Evolutionary conservation across 2,329 filamentous ascomycete genomes (phyloP).

Genomic region (Pestalotiopsis sp.): DNA sequence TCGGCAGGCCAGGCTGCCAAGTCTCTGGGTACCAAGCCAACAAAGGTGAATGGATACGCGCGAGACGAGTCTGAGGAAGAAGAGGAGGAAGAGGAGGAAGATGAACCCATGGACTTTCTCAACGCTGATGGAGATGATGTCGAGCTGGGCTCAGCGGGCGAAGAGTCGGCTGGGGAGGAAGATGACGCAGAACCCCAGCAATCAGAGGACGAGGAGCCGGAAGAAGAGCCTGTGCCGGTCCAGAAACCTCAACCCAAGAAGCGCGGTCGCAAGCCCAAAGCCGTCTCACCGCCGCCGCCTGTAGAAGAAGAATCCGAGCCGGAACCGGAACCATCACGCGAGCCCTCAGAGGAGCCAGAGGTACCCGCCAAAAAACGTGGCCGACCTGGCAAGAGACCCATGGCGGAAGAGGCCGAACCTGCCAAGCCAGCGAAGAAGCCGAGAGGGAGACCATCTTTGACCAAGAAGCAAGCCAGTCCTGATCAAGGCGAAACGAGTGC

Average conservation of each 20-base stretch:
- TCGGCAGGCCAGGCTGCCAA: not conserved
- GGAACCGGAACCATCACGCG: constrained; percentile 16
- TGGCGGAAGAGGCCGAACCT: constrained; percentile 7
- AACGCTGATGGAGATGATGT: constrained; percentile 20
- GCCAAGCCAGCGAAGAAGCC: constrained; percentile 3
- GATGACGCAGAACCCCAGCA: constrained; percentile 24
- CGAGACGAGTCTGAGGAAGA: constrained; percentile 26
- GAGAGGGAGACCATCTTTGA: constrained; percentile 10
- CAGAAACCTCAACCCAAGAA: constrained; percentile 15
- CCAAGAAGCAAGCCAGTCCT: constrained; percentile 19
- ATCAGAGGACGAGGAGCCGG: constrained; percentile 12
- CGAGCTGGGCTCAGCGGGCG: constrained; percentile 18
- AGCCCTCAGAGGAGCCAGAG: constrained; percentile 19
- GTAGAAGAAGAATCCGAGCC: constrained; percentile 20
- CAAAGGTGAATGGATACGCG: constrained; percentile 21
- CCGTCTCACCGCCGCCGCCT: not conserved
- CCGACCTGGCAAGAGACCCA: constrained; percentile 23
- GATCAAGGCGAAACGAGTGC: constrained; percentile 17
- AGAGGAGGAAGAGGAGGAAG: constrained; percentile 24
- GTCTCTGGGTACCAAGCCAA: not conserved
- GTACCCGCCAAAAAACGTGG: constrained; percentile 29
- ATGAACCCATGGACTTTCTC: constrained; percentile 19
- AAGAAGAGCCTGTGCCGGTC: constrained; percentile 7
- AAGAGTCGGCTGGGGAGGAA: constrained; percentile 24
- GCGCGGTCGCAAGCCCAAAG: constrained; percentile 12